Evolutionary conservation across 2,329 filamentous ascomycete species (phyloP), one percentile per base, ranked within the genome.

Genomic region (Penicillium carneum): DNA sequence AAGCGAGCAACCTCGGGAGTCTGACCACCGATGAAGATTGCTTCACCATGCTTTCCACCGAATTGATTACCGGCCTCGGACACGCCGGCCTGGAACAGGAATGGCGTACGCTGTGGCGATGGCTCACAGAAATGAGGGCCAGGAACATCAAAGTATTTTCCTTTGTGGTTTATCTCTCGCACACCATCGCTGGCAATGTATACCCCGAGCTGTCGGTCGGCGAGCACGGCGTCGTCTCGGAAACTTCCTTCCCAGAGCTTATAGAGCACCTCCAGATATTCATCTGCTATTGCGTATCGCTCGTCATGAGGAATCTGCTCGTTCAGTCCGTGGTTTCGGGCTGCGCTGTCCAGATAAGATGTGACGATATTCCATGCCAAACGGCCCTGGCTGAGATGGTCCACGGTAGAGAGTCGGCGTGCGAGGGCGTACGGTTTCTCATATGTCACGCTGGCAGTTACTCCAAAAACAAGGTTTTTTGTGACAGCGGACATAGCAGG

Each of bases 231-330:
- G 6, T 72, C 72, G 36, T 77, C 75, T 16, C 76, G 71, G 81
- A 82, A 85, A 9, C 78, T 81, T 0, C 80, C 79, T 72, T 84
- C 82, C 81, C 81, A 84, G 0, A 84, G 75, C 68, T 82, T 82
- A 50, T 79, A 78, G 2, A 73, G 60, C 1, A 79, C 71, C 12
- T 76, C 69, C 49, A 81, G 64, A 57, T 81, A 82, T 63, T 83
- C 81, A 46, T 83, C 74, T 2, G 80, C 80, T 7, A 78, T 77
- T 0, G 64, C 69, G 61, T 83, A 83, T 12, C 80, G 73, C 66
- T 81, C 76, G 39, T 83, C 80, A 55, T 83, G 81, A 10, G 76
- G 70, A 29, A 82, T 74, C 39, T 79, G 75, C 43, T 74, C 66
- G 1, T 75, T 70, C 16, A 79, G 63, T 0, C 79, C 80, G 59